These are phyloP conservation scores for Thielaviopsis punctulata DNA, from an alignment of 2,329 filamentous ascomycete species.

Conservation along the genomic window DNA sequence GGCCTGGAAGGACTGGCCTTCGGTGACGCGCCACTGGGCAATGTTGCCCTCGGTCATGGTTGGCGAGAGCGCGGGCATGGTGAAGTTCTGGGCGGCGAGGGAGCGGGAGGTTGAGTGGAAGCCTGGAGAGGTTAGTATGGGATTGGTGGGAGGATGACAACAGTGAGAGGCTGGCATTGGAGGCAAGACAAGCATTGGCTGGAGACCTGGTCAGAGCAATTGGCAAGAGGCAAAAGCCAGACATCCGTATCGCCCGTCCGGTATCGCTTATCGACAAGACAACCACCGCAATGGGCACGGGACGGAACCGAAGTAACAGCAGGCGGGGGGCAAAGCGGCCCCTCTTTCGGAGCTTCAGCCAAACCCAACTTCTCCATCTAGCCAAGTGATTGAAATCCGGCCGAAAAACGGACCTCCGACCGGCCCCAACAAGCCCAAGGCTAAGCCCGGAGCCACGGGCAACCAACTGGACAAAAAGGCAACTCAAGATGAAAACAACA, in stretches of 20 bases:
- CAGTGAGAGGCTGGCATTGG: no score
- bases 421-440: no score
- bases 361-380: not conserved
- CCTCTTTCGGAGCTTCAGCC: not conserved
- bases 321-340: not conserved
- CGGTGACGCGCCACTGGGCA: slow-evolving; percentile 68
- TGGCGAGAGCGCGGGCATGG: slow-evolving; percentile 78
- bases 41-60: slow-evolving; percentile 94
- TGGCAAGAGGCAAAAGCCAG: not conserved
- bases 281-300: not conserved
- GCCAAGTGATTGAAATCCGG: not conserved
- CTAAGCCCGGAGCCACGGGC: no score
- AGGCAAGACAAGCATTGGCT: no score
- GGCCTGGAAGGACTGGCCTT: slow-evolving; percentile 65
- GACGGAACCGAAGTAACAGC: not conserved
- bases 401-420: not conserved
- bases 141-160: no score
- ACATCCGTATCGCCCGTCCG: not conserved
- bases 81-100: slow-evolving; percentile 69
- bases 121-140: slow-evolving; percentile 26
- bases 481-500: no score
- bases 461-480: no score
- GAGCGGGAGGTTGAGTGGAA: slow-evolving; percentile 41
- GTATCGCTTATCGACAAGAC: not conserved
- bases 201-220: no score